Evolutionary conservation across 441 rosid species (phyloP).

Genomic region (Brassica hybrid): DNA sequence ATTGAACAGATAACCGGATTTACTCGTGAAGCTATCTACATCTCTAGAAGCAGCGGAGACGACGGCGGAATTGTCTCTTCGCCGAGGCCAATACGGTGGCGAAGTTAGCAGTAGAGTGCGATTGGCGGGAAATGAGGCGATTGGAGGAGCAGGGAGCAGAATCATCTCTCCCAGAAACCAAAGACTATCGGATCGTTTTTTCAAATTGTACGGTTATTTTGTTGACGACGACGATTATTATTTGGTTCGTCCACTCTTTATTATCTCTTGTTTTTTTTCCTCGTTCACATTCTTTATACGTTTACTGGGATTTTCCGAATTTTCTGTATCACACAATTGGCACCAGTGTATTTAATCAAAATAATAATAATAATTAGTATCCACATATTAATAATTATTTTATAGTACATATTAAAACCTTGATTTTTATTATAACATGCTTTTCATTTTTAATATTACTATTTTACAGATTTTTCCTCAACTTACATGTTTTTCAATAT

Average conservation of each 20-base stretch:
- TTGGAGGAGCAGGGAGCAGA: conserved; percentile 40
- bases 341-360: conserved; percentile 18
- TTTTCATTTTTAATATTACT: too few relatives aligned
- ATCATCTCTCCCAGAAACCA: too few relatives aligned
- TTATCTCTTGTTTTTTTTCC: not conserved
- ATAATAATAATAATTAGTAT: not conserved
- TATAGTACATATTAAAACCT: too few relatives aligned
- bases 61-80: conserved; percentile 33
- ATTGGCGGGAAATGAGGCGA: conserved; percentile 54
- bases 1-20: conserved; percentile 82
- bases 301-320: conserved; percentile 9
- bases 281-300: conserved; percentile 38
- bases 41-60: conserved; percentile 46
- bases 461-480: too few relatives aligned
- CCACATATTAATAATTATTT: too few relatives aligned
- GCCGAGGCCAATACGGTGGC: conserved; percentile 28
- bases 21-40: conserved; percentile 73
- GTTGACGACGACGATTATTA: not conserved
- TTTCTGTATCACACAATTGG: conserved; percentile 41
- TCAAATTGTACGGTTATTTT: not conserved
- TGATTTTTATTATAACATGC: too few relatives aligned
- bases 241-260: conserved; percentile 5
- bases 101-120: conserved; percentile 21
- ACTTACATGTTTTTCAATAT: too few relatives aligned
- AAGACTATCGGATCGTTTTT: not conserved